phyloP scores from a whole-genome alignment of 2,329 filamentous ascomycete species.

The Emergomyces africanus region DNA sequence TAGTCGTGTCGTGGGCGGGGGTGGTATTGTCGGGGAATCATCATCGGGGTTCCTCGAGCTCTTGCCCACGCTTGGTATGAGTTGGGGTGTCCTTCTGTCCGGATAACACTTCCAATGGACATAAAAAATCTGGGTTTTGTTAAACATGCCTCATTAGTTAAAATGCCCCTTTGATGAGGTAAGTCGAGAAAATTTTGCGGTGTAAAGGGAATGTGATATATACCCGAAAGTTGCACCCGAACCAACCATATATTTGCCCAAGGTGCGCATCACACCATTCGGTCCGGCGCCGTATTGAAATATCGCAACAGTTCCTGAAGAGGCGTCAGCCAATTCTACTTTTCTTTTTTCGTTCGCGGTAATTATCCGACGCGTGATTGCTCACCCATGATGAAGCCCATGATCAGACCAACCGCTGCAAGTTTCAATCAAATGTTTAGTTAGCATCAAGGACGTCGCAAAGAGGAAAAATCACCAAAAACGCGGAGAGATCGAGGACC shows the following conservation, averaged over 20 bases:
- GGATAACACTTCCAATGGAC: slow-evolving; percentile 94
- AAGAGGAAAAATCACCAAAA: neutral
- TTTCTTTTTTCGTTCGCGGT: neutral
- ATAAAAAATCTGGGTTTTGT: slow-evolving; percentile 65
- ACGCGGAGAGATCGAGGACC: neutral
- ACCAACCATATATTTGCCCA: slow-evolving; percentile 93
- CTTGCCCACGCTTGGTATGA: slow-evolving; percentile 62
- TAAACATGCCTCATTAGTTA: slow-evolving; percentile 4
- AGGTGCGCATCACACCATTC: slow-evolving; percentile 83
- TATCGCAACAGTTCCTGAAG: slow-evolving; percentile 74
- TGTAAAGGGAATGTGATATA: slow-evolving; percentile 14
- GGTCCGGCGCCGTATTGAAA: slow-evolving; percentile 88
- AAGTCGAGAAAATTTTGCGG: neutral
- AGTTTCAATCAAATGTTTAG: slow-evolving; percentile 6
- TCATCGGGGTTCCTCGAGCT: slow-evolving; percentile 60
- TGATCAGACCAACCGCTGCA: slow-evolving; percentile 83
- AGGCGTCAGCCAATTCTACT: slow-evolving; percentile 13
- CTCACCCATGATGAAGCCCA: slow-evolving; percentile 94
- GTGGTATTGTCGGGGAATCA: slow-evolving; percentile 40
- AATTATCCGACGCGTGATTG: slow-evolving; percentile 4
- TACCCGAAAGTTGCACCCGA: slow-evolving; percentile 96
- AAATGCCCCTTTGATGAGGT: slow-evolving; percentile 23
- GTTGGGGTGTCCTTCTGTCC: slow-evolving; percentile 73
- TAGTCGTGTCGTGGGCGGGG: slow-evolving; percentile 1
- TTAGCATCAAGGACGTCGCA: neutral